These are phyloP conservation scores for Neoboletus magnificus DNA, from an alignment of 768 basidiomycete species.

Conservation along the genomic window DNA sequence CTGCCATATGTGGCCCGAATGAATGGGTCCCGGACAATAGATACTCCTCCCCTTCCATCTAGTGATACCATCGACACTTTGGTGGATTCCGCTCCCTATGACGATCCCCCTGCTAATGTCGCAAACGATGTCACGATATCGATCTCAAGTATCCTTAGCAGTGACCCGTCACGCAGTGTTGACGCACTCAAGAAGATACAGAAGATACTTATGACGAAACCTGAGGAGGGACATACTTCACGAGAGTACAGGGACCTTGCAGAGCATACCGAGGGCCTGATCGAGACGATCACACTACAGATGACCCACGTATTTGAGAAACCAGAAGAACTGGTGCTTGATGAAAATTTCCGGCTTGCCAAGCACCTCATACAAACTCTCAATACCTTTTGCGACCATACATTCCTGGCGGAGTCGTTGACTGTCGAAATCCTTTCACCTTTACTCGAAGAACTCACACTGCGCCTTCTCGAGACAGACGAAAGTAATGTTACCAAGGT, in stretches of 20 bases:
- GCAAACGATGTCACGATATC: conserved; percentile 70
- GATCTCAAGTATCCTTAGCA: conserved; percentile 87
- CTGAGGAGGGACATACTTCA: conserved; percentile 67
- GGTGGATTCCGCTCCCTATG: conserved; percentile 31
- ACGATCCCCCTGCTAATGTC: conserved; percentile 13
- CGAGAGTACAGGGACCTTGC: conserved; percentile 74
- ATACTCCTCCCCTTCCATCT: conserved; percentile 17
- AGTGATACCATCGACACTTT: conserved; percentile 31
- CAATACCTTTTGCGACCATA: conserved; percentile 91
- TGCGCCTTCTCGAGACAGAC: conserved; percentile 91
- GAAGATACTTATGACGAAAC: conserved; percentile 72
- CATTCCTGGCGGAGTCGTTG: conserved; percentile 81
- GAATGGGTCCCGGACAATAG: conserved; percentile 15
- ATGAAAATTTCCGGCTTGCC: conserved; percentile 87
- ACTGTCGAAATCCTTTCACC: conserved; percentile 81
- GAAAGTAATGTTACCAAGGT: conserved; percentile 79
- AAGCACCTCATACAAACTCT: conserved; percentile 98
- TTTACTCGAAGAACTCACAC: conserved; percentile 87
- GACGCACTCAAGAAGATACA: conserved; percentile 94
- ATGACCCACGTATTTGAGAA: conserved; percentile 91
- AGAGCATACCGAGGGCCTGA: conserved; percentile 76
- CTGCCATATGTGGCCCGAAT: conserved; percentile 24
- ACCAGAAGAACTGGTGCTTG: conserved; percentile 65
- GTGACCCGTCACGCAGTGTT: conserved; percentile 80
- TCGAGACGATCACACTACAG: conserved; percentile 87